These are phyloP conservation scores for Peronospora tabacina DNA, from an alignment of 352 stramenopile species.

Conservation along the genomic window DNA sequence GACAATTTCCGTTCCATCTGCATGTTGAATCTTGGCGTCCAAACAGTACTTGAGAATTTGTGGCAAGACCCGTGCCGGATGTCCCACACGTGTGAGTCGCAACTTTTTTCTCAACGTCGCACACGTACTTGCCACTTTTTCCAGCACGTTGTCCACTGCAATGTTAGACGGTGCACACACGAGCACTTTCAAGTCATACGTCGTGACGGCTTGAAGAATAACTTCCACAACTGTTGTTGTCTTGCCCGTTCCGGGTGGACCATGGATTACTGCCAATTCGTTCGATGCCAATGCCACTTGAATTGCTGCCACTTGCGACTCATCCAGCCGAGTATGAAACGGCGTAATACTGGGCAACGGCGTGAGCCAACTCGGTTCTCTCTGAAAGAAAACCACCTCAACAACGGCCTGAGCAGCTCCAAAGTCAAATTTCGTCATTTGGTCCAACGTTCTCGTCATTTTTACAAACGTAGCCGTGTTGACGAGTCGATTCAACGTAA, in stretches of 20 bases:
- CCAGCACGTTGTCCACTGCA: slow-evolving; percentile 96
- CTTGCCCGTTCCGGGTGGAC: slow-evolving; percentile 91
- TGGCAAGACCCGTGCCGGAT: slow-evolving; percentile 90
- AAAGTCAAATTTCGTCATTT: slow-evolving; percentile 56
- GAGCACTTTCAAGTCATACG: slow-evolving; percentile 86
- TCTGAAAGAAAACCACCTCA: slow-evolving; percentile 59
- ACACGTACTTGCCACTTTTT: slow-evolving; percentile 75
- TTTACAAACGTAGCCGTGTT: slow-evolving; percentile 85
- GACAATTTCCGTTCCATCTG: slow-evolving; percentile 94
- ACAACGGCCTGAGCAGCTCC: slow-evolving; percentile 50
- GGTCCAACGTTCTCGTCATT: slow-evolving; percentile 51
- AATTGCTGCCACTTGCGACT: slow-evolving; percentile 70
- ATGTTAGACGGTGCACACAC: slow-evolving; percentile 97
- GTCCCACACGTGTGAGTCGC: slow-evolving; percentile 79
- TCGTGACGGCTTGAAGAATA: slow-evolving; percentile 88
- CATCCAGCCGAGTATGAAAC: slow-evolving; percentile 56
- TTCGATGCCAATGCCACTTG: slow-evolving; percentile 75
- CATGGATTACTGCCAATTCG: slow-evolving; percentile 89
- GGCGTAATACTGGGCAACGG: slow-evolving; percentile 38
- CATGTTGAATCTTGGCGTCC: slow-evolving; percentile 86
- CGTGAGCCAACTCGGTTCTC: slow-evolving; percentile 43
- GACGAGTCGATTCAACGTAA: slow-evolving; percentile 74
- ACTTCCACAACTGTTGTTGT: slow-evolving; percentile 97
- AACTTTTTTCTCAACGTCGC: slow-evolving; percentile 32
- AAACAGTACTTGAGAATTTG: slow-evolving; percentile 90